Conservation (phyloP, 805 yeast genomes). For the Yamadazyma olivae region DNA sequence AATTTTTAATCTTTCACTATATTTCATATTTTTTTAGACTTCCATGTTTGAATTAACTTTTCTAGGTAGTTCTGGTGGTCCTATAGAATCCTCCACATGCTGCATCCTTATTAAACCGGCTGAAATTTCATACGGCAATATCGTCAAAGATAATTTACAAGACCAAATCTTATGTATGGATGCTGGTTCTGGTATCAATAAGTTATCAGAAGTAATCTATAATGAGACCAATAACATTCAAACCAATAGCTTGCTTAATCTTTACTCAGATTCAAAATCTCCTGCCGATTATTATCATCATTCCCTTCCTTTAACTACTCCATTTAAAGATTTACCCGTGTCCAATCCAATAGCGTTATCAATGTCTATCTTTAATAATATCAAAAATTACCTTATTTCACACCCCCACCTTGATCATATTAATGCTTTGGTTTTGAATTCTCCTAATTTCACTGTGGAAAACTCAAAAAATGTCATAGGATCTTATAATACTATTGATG, state of each 20-base stretch:
- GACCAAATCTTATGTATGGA: conserved; percentile 60
- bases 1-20: too few species aligned
- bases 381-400: conserved; percentile 55
- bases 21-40: too few species aligned
- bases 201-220: conserved; percentile 43
- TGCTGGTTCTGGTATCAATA: conserved; percentile 73
- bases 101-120: conserved; percentile 63
- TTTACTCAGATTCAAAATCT: conserved; percentile 29
- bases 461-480: conserved; percentile 51
- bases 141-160: conserved; percentile 20
- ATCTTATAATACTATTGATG: conserved; percentile 46
- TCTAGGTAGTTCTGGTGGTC: conserved; percentile 85
- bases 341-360: conserved; percentile 9
- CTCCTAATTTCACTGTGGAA: conserved; percentile 48
- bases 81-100: conserved; percentile 68
- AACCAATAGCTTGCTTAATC: conserved; percentile 6
- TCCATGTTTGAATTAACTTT: conserved; percentile 55
- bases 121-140: conserved; percentile 35
- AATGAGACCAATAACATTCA: conserved; percentile 16
- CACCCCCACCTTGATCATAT: conserved; percentile 89
- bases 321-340: conserved; percentile 18
- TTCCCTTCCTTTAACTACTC: too few species aligned
- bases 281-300: conserved; percentile 18
- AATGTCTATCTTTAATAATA: conserved; percentile 14
- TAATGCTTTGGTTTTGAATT: conserved; percentile 63